Evolutionary conservation across 2,329 filamentous ascomycete genomes (phyloP), one percentile per base, ranked within the genome.

Genomic region (Zymoseptoria brevis): DNA sequence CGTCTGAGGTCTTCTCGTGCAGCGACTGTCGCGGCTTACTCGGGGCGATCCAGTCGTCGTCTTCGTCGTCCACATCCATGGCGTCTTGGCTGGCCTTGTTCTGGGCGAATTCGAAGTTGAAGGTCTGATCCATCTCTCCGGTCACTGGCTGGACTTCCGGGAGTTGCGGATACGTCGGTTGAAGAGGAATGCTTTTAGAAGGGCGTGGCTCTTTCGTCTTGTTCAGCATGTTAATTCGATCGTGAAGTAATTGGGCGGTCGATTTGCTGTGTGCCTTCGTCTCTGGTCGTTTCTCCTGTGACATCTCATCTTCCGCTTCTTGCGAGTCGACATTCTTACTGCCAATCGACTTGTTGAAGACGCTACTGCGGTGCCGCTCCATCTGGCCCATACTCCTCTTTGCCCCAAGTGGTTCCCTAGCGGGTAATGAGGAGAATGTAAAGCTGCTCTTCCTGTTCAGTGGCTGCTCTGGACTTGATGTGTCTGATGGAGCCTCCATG

Each of bases 371-470:
- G 29, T 65, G 62, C 24, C 67, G 68, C 56, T 96, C 89, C 41
- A 92, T 72, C 65, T 96, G 87, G 68, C 81, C 91, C 69, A 91
- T 84, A 72, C 88, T 95, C 76, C 92, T 93, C 73, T 95, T 95
- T 16, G 83, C 84, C 30, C 86, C 85, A 56, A 97, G 79, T 41
- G 93, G 93, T 69, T 97, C 93, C 62, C 94, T 84, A 2, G 93
- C 92, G 29, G 94, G 94, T 11, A 99, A 80, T 19, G 94, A 90
- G 45, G 94, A 90, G 75, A 99, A 97, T 60, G 89, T 96, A 61
- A 99, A 81, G 72, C 93, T 97, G 75, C 92, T 96, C 79, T 97
- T 97, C 61, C 93, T 87, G 65, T 95, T 83, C 29, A 89, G 79
- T 1, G 88, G 87, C 65, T 89, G 82, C 54, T 88, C 84, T 0